A percentile compares a stretch with the other conserved stretches of the same genome.
These are phyloP conservation scores for Aegilops bicornis DNA, from an alignment of 176 grass and related monocot species.

Conservation along the genomic window DNA sequence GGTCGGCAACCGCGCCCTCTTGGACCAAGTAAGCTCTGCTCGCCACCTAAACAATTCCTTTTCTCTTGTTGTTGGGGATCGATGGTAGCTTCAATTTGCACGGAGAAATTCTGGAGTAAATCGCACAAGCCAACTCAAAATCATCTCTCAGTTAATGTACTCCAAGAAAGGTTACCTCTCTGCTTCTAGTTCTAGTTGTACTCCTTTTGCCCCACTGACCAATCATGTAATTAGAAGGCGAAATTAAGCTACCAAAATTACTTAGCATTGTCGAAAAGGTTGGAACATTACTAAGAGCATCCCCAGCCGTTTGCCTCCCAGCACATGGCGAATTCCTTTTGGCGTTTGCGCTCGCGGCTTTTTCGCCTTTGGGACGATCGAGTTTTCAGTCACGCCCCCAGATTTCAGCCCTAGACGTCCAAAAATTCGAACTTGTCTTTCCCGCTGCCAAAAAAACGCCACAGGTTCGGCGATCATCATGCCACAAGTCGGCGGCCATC, in stretches of 20 bases:
- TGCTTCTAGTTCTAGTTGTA: too few relatives aligned
- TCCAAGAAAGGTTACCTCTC: not conserved
- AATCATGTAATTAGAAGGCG: not conserved
- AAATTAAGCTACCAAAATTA: not conserved
- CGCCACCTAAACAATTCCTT: not conserved
- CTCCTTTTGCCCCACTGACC: not conserved
- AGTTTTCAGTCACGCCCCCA: too few relatives aligned
- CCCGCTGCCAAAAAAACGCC: too few relatives aligned
- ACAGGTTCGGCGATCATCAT: too few relatives aligned
- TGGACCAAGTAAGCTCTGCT: conserved; percentile 54
- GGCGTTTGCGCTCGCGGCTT: too few relatives aligned
- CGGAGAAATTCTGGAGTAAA: not conserved
- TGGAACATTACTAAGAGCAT: not conserved
- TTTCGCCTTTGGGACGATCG: too few relatives aligned
- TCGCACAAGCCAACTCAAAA: not conserved
- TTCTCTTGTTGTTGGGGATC: not conserved
- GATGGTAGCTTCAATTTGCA: not conserved
- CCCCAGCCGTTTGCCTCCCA: too few relatives aligned
- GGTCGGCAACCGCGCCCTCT: conserved; percentile 67
- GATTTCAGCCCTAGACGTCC: too few relatives aligned
- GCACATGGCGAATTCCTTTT: too few relatives aligned
- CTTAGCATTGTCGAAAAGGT: not conserved
- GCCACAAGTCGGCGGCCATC: too few relatives aligned
- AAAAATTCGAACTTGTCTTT: too few relatives aligned
- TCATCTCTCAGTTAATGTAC: not conserved